Evolutionary conservation across 164 flowering plant species (phyloP), one percentile per base, ranked within the genome.

Genomic region (Liriodendron chinense): DNA sequence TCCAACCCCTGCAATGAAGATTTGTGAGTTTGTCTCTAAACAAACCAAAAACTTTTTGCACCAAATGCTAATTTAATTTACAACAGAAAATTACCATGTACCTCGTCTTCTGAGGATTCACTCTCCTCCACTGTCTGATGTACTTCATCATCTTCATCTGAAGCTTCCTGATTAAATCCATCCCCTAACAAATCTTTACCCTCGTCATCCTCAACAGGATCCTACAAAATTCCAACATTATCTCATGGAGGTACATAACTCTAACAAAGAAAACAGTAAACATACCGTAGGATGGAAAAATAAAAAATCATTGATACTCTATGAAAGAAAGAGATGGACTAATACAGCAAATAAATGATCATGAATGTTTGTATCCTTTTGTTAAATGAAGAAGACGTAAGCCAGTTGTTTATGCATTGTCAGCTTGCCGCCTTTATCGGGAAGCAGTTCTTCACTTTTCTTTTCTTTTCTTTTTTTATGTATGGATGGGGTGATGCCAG

Each of bases 71-170:
- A 67, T 10, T 34, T 28, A 26, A 67, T 67, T 67, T n/a, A 7
- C 69, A 26, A 67, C 10, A 63, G 56, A 23, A 63, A 47, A 47
- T 73, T 73, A 73, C 34, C 69, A 68, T 50, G 65, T 74, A 74
- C 71, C 72, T 74, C 71, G 25, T 66, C 77, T 50, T 53, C 77
- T 53, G 53, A 66, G 21, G 65, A 48, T 9, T 74, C 77, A 34
- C 12, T 67, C 22, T 50, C 71, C 25, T 26, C 50, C 3, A 6
- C 49, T 10, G 50, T 57, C 6, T 71, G 47, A 53, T 71, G n/a
- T 47, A 10, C 63, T 50, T 71, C 73, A 71, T 71, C 1, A 53
- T 71, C 73, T 25, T 24, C 64, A 56, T 21, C 62, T 56, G 26
- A 10, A 23, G 16, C 71, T 20, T 69, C 56, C 23, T 2, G 25